Evolutionary conservation across 371 early-diverging fungal genomes (phyloP).

Genomic region (Mucor plumbeus): DNA sequence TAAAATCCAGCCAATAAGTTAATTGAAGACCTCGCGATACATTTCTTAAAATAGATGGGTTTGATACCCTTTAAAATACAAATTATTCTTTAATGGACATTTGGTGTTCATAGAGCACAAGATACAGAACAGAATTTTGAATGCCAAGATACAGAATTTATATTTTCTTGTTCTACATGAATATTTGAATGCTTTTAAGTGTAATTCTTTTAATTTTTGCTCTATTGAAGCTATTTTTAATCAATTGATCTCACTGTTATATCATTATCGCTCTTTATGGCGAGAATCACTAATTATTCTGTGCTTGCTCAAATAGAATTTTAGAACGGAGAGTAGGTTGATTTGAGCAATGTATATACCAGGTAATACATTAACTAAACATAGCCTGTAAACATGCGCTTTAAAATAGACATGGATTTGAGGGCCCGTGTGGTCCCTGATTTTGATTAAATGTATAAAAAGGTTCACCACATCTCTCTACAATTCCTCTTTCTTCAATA

Average conservation of each 20-base stretch:
- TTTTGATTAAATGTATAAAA: neutral
- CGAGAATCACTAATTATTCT: too few relatives aligned
- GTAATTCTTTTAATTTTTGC: too few relatives aligned
- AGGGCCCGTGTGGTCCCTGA: conserved; percentile 5
- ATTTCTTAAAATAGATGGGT: conserved; percentile 7
- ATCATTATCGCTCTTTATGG: too few relatives aligned
- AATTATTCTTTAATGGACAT: neutral
- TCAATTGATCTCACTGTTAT: too few relatives aligned
- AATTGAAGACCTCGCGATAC: neutral
- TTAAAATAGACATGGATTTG: conserved; percentile 1
- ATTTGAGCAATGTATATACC: neutral
- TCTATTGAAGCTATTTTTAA: too few relatives aligned
- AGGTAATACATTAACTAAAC: conserved; percentile 5
- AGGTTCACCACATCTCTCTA: neutral
- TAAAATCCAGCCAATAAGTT: neutral
- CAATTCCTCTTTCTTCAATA: neutral
- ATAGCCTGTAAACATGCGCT: conserved; percentile 2
- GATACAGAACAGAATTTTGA: neutral
- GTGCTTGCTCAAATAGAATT: neutral
- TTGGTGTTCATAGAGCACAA: neutral
- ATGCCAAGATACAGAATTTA: neutral
- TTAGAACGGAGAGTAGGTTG: neutral
- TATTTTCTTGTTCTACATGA: neutral
- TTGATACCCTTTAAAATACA: neutral
- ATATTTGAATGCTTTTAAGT: too few relatives aligned